These are phyloP conservation scores for Viola odorata DNA, from an alignment of 345 rosid species.

Conservation along the genomic window DNA sequence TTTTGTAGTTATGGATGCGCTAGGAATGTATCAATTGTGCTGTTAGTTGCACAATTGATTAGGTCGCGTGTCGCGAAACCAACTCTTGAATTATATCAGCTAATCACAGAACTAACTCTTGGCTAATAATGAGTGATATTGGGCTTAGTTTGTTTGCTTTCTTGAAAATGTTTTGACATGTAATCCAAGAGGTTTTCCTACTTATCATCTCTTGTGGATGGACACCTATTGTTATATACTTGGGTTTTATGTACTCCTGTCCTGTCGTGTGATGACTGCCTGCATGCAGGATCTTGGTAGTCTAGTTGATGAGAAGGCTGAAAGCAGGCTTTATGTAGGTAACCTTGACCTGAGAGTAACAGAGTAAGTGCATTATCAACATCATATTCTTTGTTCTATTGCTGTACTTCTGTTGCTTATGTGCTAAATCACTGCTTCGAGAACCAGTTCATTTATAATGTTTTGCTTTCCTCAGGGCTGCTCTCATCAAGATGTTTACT, in stretches of 20 bases:
- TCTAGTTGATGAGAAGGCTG: slow-evolving; percentile 55
- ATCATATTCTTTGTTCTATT: not conserved
- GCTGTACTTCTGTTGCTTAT: no score
- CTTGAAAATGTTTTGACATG: not conserved
- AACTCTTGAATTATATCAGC: not conserved
- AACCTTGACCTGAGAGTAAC: slow-evolving; percentile 85
- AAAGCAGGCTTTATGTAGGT: slow-evolving; percentile 69
- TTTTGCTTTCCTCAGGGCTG: slow-evolving; percentile 44
- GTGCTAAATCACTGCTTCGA: not conserved
- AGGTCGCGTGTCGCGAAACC: not conserved
- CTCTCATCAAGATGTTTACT: slow-evolving; percentile 84
- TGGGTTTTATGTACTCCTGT: not conserved
- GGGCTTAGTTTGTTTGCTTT: not conserved
- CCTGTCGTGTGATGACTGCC: slow-evolving; percentile 1
- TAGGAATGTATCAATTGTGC: no score
- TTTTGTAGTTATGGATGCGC: no score
- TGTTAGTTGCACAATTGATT: not conserved
- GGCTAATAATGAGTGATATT: not conserved
- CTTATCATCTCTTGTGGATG: not conserved
- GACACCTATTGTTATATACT: not conserved
- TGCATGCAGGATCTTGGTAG: slow-evolving; percentile 48
- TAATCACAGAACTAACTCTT: not conserved
- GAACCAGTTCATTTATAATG: not conserved
- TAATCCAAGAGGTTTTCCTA: not conserved
- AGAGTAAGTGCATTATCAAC: slow-evolving; percentile 46